Percentiles rank a stretch among this genome's conserved stretches.
These are phyloP conservation scores for Pseudocercospora vitis DNA, from an alignment of 2,329 filamentous ascomycete species.

Conservation along the genomic window DNA sequence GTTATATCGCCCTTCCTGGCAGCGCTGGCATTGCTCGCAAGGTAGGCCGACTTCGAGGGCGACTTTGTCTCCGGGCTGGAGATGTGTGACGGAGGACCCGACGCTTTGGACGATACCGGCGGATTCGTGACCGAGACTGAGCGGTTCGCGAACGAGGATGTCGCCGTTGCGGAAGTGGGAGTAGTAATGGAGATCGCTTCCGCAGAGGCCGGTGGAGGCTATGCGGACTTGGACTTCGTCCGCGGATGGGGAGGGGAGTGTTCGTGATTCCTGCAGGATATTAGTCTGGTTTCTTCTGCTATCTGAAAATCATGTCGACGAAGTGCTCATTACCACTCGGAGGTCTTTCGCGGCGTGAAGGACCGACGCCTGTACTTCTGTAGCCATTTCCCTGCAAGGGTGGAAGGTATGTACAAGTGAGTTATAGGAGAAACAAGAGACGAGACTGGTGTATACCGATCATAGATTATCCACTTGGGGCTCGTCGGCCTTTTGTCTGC, in stretches of 20 bases:
- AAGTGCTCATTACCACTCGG: slow-evolving; percentile 50
- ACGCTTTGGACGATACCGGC: slow-evolving; percentile 74
- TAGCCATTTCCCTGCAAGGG: slow-evolving; percentile 17
- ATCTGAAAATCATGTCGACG: too few relatives aligned
- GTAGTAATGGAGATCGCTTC: slow-evolving; percentile 81
- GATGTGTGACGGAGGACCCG: slow-evolving; percentile 54
- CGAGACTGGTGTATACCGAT: slow-evolving; percentile 9
- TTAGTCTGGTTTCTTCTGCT: slow-evolving; percentile 4
- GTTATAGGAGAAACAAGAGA: not conserved
- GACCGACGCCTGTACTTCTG: slow-evolving; percentile 53
- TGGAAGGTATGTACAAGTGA: slow-evolving; percentile 7
- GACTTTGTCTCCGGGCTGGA: slow-evolving; percentile 75
- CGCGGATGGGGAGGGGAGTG: slow-evolving; percentile 47
- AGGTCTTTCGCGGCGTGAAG: slow-evolving; percentile 63
- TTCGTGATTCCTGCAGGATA: slow-evolving; percentile 52
- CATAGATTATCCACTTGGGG: slow-evolving; percentile 8
- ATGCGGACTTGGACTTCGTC: slow-evolving; percentile 65
- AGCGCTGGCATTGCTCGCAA: slow-evolving; percentile 64
- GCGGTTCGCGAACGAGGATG: slow-evolving; percentile 77
- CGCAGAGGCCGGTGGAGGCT: slow-evolving; percentile 67
- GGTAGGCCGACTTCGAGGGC: slow-evolving; percentile 91
- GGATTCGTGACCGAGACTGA: slow-evolving; percentile 78
- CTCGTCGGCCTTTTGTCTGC: slow-evolving; percentile 17
- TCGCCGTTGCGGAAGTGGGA: slow-evolving; percentile 81
- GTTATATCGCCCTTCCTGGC: slow-evolving; percentile 60